Evolutionary conservation across 2,329 filamentous ascomycete species (phyloP).

Genomic region (Microthyrium microscopicum): DNA sequence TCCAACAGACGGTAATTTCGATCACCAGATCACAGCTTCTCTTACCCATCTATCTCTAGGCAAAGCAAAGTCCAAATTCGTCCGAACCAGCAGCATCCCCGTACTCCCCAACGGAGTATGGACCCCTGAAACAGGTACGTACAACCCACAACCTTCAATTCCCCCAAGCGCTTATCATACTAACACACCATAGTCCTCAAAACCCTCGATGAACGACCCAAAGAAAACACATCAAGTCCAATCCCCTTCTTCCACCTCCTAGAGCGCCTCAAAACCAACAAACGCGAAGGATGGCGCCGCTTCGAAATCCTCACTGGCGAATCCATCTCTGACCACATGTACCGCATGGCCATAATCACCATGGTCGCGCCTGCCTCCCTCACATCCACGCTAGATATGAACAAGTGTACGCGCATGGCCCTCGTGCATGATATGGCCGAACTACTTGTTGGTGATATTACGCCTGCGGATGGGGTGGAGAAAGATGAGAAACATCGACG

Average conservation of each 20-base stretch:
- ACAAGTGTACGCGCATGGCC: slow-evolving; percentile 85
- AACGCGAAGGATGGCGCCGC: slow-evolving; percentile 87
- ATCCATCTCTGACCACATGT: slow-evolving; percentile 97
- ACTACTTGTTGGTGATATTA: slow-evolving; percentile 87
- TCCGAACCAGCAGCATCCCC: too few relatives aligned
- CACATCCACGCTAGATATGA: slow-evolving; percentile 53
- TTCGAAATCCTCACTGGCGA: slow-evolving; percentile 66
- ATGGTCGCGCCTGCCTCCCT: slow-evolving; percentile 74
- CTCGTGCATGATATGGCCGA: slow-evolving; percentile 97
- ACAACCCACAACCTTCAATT: neutral
- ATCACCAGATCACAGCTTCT: too few relatives aligned
- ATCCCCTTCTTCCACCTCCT: slow-evolving; percentile 89
- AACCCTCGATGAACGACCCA: slow-evolving; percentile 29
- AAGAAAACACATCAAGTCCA: slow-evolving; percentile 51
- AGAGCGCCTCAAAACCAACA: slow-evolving; percentile 86
- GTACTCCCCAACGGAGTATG: neutral
- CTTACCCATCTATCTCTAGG: too few relatives aligned
- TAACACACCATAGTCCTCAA: slow-evolving; percentile 1
- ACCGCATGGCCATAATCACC: slow-evolving; percentile 93
- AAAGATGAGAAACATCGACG: slow-evolving; percentile 82
- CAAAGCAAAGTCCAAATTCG: too few relatives aligned
- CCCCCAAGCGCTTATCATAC: too few relatives aligned
- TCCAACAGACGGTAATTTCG: too few relatives aligned
- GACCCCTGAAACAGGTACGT: slow-evolving; percentile 6
- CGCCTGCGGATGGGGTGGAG: slow-evolving; percentile 68